Conservation (phyloP, 1,284 basidiomycete species). For the Gomphus sp. region DNA sequence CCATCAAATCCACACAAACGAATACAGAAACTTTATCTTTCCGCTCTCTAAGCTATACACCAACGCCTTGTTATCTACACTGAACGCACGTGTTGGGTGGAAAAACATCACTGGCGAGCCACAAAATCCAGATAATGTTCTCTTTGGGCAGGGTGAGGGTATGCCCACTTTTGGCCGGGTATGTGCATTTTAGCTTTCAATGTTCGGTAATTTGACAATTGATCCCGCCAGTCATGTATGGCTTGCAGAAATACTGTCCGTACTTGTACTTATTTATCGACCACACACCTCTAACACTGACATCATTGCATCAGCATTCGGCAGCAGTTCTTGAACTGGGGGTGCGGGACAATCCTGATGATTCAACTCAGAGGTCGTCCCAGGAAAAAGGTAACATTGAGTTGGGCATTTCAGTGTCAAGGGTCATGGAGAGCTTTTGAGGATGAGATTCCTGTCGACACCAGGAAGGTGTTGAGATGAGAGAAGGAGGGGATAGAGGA, state of each 20-base stretch:
- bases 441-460: not conserved
- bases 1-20: not conserved
- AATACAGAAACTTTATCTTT: constrained; percentile 31
- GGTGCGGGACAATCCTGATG: not conserved
- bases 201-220: not conserved
- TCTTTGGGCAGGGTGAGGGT: not conserved
- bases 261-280: not conserved
- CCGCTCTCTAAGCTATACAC: constrained; percentile 28
- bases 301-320: not conserved
- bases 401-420: not conserved
- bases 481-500: too few relatives aligned
- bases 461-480: too few relatives aligned
- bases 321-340: not conserved
- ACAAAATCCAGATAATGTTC: not conserved
- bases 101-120: not conserved
- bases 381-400: not conserved
- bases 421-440: not conserved
- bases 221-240: not conserved
- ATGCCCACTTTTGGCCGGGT: not conserved
- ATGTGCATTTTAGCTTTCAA: not conserved
- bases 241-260: not conserved
- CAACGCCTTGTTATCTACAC: constrained; percentile 24
- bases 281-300: not conserved
- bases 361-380: too few relatives aligned
- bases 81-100: constrained; percentile 29